Base-by-base conservation (phyloP, 1,139 yeast genomes). In the Pichia sp. region DNA sequence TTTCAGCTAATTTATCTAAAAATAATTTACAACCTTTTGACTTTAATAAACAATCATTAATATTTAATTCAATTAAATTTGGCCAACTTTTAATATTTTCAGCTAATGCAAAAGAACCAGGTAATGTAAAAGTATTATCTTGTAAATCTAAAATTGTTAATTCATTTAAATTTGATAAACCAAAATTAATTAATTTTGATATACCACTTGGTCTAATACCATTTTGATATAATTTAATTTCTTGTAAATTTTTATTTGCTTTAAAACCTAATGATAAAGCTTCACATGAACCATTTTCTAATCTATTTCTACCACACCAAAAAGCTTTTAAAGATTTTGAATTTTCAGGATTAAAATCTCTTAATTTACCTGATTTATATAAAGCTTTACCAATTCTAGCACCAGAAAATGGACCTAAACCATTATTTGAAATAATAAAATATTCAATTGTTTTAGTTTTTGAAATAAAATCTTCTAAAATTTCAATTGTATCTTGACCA, bases 331-430 rank as follows among this genome's bases (percentile, higher is more conserved):
- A 73, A 40, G 78, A 62, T 56, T 70, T 67, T 8, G 55, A 47
- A 6, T 38, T 39, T 16, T 49, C 47, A 26, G 47, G 47, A 25
- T 33, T 35, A 41, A 53, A 40, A 41, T 66, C 63, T 31, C 67
- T 66, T 33, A 67, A 62, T 28, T 67, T 66, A 51, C 71, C 65
- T 55, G 90, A 74, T 57, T 75, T 74, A 66, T 73, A 87, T 48
- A 92, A 74, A 6, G 96, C 87, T 53, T 79, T 79, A 49, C 97
- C 98, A 53, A 92, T 85, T 64, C 96, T 77, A 44, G 94, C 83
- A 56, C 98, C 98, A 0, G 97, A 96, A 64, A 84, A 85, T 29
- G 98, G 98, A 24, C 98, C 98, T 80, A 92, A 82, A 45, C 98
- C 98, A 63, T 94, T 92, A 67, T 92, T 92, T 40, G 96, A 84